Evolutionary conservation across 352 stramenopile species (phyloP).

Genomic region (Blastocystis sp.): DNA sequence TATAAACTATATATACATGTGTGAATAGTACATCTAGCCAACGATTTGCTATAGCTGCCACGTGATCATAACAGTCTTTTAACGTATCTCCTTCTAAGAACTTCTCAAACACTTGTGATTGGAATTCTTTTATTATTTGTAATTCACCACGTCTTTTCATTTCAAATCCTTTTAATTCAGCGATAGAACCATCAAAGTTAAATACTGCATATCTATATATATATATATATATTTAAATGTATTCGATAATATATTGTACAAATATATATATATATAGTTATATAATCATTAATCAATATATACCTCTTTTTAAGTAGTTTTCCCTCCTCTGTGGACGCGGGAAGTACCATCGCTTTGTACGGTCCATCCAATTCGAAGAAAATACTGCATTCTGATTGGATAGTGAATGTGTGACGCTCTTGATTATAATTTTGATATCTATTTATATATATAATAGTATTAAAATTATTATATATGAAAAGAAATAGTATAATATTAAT

Average conservation of each 20-base stretch:
- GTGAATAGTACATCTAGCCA: conserved; percentile 95
- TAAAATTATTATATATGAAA: too few species aligned
- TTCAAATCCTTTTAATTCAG: conserved; percentile 85
- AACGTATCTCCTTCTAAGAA: conserved; percentile 79
- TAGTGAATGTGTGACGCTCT: conserved; percentile 62
- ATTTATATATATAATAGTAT: not conserved
- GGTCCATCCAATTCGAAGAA: conserved; percentile 96
- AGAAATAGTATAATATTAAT: too few species aligned
- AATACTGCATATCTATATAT: conserved; percentile 60
- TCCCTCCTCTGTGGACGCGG: conserved; percentile 87
- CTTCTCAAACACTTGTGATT: conserved; percentile 84
- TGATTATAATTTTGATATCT: conserved; percentile 59
- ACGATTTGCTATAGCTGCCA: conserved; percentile 81
- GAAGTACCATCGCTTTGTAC: conserved; percentile 85
- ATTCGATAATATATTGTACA: conserved; percentile 77
- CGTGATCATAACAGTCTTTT: conserved; percentile 77
- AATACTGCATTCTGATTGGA: conserved; percentile 82
- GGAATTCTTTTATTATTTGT: conserved; percentile 95
- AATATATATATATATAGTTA: not conserved
- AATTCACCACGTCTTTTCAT: conserved; percentile 91
- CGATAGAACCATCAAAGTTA: conserved; percentile 67
- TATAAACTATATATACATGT: conserved; percentile 3
- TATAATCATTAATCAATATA: too few species aligned
- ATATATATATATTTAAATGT: not conserved
- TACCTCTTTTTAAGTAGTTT: conserved; percentile 92